A percentile compares a stretch with the other conserved stretches of the same genome.
phyloP scores from a whole-genome alignment of 164 flowering plant species.

The Piper betle region DNA sequence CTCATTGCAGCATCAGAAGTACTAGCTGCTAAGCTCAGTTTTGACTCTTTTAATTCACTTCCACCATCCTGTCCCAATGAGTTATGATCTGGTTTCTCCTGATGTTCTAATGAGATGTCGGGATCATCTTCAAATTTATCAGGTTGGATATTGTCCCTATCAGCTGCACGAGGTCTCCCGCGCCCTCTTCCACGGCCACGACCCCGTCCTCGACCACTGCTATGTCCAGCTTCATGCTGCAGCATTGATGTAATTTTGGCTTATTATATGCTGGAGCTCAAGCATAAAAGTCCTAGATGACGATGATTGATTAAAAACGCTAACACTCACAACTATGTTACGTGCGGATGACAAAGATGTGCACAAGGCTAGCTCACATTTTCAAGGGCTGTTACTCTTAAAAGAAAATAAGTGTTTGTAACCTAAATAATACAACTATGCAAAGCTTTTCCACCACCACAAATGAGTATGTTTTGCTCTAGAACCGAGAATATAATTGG shows the following conservation, averaged over 20 bases:
- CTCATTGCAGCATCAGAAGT: slow-evolving; percentile 16
- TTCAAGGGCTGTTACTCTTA: background rate
- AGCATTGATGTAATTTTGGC: background rate
- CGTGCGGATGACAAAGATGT: too few relatives aligned
- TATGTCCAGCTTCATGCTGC: slow-evolving; percentile 50
- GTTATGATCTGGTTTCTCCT: slow-evolving; percentile 18
- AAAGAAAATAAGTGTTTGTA: background rate
- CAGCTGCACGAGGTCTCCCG: slow-evolving; percentile 31
- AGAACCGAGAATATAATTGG: background rate
- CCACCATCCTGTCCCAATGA: slow-evolving; percentile 15
- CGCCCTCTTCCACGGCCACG: slow-evolving; percentile 82
- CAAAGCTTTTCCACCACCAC: background rate
- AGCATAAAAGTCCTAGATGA: too few relatives aligned
- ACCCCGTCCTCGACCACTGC: slow-evolving; percentile 2
- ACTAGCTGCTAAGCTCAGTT: slow-evolving; percentile 18
- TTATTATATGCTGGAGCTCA: too few relatives aligned
- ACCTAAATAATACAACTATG: background rate
- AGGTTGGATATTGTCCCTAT: slow-evolving; percentile 37
- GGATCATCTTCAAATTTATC: slow-evolving; percentile 32
- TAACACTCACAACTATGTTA: too few relatives aligned
- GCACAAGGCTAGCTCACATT: background rate
- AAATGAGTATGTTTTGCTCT: background rate
- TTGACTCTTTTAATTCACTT: slow-evolving; percentile 23
- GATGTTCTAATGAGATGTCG: slow-evolving; percentile 17
- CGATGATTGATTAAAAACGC: too few relatives aligned